Evolutionary conservation across 495 filamentous ascomycete genomes (phyloP), one percentile per base, ranked within the genome.

Genomic region (Aspergillus indologenus): DNA sequence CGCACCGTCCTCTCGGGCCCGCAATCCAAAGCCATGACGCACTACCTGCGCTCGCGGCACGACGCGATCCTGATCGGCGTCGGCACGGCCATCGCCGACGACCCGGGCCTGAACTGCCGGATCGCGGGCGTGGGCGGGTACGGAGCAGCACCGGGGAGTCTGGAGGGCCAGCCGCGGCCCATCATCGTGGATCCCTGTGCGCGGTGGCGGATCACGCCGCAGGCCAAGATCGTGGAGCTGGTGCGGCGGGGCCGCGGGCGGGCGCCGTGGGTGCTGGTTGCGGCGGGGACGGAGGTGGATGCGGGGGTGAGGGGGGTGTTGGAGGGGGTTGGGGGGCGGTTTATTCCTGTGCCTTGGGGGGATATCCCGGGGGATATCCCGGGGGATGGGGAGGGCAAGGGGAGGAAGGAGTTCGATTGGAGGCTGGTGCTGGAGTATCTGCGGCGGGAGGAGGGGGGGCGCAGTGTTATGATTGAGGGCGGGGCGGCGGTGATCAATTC

Each of bases 381-480:
- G 26, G 34, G 34, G 34, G 34, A 40, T 29, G 4, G 9, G 34
- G 34, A 60, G 2, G 60, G 61, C 5, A 47, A 45, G 18, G 61
- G 64, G 14, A 45, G 49, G 14, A 66, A 70, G 19, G 49, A 64
- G 6, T 72, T 81, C 49, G 73, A 80, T 57, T 95, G 91, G 91
- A 66, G 60, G n/a, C 71, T 72, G 26, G 72, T 96, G 11, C 69
- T 94, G 17, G 60, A 64, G 21, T 74, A 67, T 18, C 67, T 94
- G 5, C 67, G 62, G 43, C 61, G 47, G 5, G 75, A 88, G 53
- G 34, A 40, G 12, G 86, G 87, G 2, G 70, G 95, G 45, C 65
- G 70, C 17, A 93, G 89, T 64, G 78, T 96, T 5, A 96, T 96
- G 92, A 76, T 96, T 42, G 92, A 96, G 65, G 92, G 92, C 0